Evolutionary conservation across 148 eudicot genomes (phyloP), one percentile per base, ranked within the genome.

Genomic region (Fagopyrum homotropicum): DNA sequence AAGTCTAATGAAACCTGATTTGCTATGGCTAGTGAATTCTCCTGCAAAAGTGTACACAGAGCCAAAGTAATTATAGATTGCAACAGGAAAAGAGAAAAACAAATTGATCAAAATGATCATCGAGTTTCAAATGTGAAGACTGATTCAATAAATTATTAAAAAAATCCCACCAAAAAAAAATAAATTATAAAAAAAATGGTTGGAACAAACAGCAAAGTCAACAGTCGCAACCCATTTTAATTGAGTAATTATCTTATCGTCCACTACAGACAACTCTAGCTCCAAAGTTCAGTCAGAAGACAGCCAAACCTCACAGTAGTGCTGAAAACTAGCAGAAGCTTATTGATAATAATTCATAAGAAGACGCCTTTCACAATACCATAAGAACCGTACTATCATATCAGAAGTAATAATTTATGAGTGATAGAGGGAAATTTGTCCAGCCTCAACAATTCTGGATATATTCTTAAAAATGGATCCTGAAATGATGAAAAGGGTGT

Each of bases 21-120:
- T n/a, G n/a, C n/a, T 17, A 69, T 50, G 44, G 89, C 72, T 75
- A 86, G 76, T 16, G 90, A 89, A 76, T 95, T 90, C 73, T 95
- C 97, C 97, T 95, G 83, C 54, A n/a, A n/a, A n/a, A n/a, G n/a
- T n/a, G 9, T 59, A 66, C 7, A 9, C 46, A 66, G 4, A 57
- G 50, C 8, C 52, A n/a, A 16, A 44, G 45, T 60, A 8, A 52
- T 26, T 22, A 14, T 16, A 22, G 63, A 35, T 54, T 10, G 46
- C 44, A 12, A 35, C 30, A 29, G 43, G 16, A 45, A 12, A 43
- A 10, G 8, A 40, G 8, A 30, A 2, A 30, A 54, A 40, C 26
- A 2, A 26, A n/a, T 57, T 57, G 26, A 45, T 35, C 44, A 63
- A 2, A 11, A 64, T 2, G 6, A 35, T 35, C 29, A 29, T 61